Evolutionary conservation across 2,329 filamentous ascomycete genomes (phyloP).

Genomic region (Plectosphaerella cucumerina): DNA sequence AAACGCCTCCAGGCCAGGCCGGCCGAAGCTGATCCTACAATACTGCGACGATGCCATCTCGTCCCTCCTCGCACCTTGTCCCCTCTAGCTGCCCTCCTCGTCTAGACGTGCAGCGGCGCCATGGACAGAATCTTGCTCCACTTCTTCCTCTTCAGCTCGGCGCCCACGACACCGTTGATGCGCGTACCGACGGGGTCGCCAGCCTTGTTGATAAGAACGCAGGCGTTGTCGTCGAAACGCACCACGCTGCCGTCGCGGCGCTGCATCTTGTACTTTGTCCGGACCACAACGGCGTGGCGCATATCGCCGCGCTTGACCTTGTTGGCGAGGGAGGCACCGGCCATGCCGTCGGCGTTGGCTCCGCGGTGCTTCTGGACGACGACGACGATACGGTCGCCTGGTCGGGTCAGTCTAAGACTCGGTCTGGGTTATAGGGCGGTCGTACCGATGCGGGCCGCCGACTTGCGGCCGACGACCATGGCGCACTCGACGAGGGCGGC

Average conservation of each 20-base stretch:
- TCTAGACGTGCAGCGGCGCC: constrained; percentile 66
- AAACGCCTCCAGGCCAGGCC: constrained; percentile 1
- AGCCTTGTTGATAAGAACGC: constrained; percentile 93
- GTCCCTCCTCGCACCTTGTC: background rate
- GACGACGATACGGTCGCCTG: constrained; percentile 94
- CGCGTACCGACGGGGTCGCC: constrained; percentile 93
- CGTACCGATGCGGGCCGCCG: constrained; percentile 82
- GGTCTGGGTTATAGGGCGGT: constrained; percentile 18
- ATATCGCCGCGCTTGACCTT: constrained; percentile 97
- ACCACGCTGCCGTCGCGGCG: constrained; percentile 85
- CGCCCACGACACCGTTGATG: constrained; percentile 86
- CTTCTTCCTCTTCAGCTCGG: constrained; percentile 84
- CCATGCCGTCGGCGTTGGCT: constrained; percentile 65
- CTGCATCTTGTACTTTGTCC: constrained; percentile 83
- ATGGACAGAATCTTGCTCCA: constrained; percentile 98
- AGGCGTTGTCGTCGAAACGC: constrained; percentile 96
- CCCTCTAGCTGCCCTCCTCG: background rate
- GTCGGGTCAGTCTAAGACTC: background rate
- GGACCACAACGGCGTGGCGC: constrained; percentile 90
- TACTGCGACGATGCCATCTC: constrained; percentile 2
- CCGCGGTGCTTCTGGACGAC: constrained; percentile 96
- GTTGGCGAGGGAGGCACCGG: constrained; percentile 71
- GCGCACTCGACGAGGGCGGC: constrained; percentile 96
- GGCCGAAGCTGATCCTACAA: background rate
- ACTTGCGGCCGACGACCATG: constrained; percentile 87